Evolutionary conservation across 2,329 filamentous ascomycete species (phyloP).

Genomic region (Sporothrix brasiliensis): DNA sequence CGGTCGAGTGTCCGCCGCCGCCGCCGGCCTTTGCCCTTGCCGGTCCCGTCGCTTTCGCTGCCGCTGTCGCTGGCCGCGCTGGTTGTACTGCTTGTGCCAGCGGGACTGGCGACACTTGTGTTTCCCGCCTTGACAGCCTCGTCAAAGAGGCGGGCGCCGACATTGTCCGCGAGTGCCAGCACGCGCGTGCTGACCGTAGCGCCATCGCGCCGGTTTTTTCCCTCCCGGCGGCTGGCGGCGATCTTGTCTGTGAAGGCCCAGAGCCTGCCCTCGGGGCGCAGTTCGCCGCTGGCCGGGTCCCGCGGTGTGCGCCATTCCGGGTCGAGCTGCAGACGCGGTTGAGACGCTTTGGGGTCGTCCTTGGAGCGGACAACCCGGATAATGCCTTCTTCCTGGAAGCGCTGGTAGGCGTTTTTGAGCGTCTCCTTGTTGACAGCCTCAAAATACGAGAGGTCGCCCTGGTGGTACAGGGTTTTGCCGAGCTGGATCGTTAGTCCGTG

Average conservation of each 20-base stretch:
- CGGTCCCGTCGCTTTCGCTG: background rate
- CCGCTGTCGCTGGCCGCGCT: background rate
- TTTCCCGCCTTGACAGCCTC: conserved; percentile 50
- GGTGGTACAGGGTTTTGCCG: conserved; percentile 95
- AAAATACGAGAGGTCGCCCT: conserved; percentile 95
- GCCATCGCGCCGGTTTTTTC: conserved; percentile 94
- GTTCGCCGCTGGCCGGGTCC: conserved; percentile 60
- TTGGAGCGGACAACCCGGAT: conserved; percentile 72
- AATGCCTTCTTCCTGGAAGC: conserved; percentile 90
- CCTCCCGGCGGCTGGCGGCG: conserved; percentile 78
- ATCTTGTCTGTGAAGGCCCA: conserved; percentile 95
- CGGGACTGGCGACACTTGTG: conserved; percentile 40
- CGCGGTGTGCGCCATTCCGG: conserved; percentile 74
- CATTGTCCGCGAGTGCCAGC: conserved; percentile 70
- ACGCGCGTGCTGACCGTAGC: conserved; percentile 85
- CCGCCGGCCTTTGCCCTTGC: conserved; percentile 18
- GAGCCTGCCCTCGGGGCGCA: conserved; percentile 72
- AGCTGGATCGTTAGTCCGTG: conserved; percentile 54
- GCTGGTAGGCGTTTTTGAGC: conserved; percentile 85
- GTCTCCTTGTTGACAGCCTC: conserved; percentile 99
- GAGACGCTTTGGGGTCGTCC: conserved; percentile 62
- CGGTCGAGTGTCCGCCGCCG: conserved; percentile 27
- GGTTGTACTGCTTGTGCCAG: background rate
- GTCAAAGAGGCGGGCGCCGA: conserved; percentile 72
- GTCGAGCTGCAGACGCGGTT: conserved; percentile 67